Conservation (phyloP, 139 green algal genomes). For the Chlamydomonas sphaeroides region DNA sequence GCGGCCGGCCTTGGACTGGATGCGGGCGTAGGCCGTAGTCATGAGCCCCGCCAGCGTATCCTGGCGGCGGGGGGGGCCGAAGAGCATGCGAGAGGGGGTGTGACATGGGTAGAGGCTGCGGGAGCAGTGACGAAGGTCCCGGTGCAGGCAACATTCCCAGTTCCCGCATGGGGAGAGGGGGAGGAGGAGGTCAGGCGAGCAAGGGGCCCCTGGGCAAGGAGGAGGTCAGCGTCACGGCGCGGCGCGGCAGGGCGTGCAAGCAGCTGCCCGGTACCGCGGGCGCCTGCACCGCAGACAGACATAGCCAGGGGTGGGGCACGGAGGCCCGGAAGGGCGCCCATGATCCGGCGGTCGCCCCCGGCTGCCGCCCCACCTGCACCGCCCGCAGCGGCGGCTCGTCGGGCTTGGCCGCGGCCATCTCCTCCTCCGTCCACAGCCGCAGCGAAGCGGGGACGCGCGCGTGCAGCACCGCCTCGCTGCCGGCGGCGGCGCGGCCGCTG, state of each 20-base stretch:
- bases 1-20: constrained; percentile 44
- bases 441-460: background rate
- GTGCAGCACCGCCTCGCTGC: background rate
- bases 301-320: no score
- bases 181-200: background rate
- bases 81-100: background rate
- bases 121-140: no score
- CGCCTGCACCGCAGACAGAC: no score
- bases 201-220: no score
- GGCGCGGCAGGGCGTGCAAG: background rate
- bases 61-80: background rate
- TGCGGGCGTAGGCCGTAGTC: constrained; percentile 49
- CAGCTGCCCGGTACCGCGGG: no score
- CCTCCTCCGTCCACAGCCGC: background rate
- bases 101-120: no score
- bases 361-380: background rate
- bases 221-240: background rate
- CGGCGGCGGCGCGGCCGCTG: no score
- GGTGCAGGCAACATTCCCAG: no score
- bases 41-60: constrained; percentile 54
- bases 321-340: no score
- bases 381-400: background rate
- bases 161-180: background rate
- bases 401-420: background rate
- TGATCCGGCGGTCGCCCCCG: no score